A percentile compares a stretch with the other conserved stretches of the same genome.
Evolutionary conservation across 1,139 yeast species (phyloP).

Genomic region (Yamadazyma dendronema): DNA sequence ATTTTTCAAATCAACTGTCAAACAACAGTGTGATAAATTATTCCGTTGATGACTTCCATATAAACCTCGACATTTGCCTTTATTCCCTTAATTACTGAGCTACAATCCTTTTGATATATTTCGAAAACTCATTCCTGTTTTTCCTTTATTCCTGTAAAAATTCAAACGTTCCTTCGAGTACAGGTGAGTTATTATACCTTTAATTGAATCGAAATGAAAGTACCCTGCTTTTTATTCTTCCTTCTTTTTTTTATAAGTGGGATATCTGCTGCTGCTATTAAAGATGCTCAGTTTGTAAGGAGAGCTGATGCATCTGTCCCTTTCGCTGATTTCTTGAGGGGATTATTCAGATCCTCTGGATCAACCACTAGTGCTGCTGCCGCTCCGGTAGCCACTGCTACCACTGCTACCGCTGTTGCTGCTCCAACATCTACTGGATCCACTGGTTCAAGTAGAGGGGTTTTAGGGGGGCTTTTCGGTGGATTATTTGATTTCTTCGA

Average conservation of each 20-base stretch:
- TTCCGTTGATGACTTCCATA: conserved; percentile 2
- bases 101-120: not conserved
- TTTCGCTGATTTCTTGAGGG: conserved; percentile 11
- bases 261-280: conserved; percentile 11
- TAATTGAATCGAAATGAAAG: not conserved
- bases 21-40: conserved; percentile 2
- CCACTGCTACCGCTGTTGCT: conserved; percentile 12
- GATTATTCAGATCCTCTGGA: conserved; percentile 11
- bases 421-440: conserved; percentile 13
- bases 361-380: conserved; percentile 5
- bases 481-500: conserved; percentile 7
- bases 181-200: not conserved
- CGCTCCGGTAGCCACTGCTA: conserved; percentile 6
- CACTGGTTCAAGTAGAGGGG: conserved; percentile 13
- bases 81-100: not conserved
- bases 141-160: not conserved
- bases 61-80: conserved; percentile 2
- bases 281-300: conserved; percentile 5
- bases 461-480: conserved; percentile 16
- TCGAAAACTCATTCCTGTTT: conserved; percentile 1
- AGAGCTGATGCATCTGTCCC: conserved; percentile 8
- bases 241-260: conserved; percentile 11
- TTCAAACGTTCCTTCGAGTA: too few species aligned
- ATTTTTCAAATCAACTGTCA: conserved; percentile 12
- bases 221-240: conserved; percentile 1